Evolutionary conservation across 2,329 filamentous ascomycete genomes (phyloP), one percentile per base, ranked within the genome.

Genomic region (Pseudogymnoascus sp.): DNA sequence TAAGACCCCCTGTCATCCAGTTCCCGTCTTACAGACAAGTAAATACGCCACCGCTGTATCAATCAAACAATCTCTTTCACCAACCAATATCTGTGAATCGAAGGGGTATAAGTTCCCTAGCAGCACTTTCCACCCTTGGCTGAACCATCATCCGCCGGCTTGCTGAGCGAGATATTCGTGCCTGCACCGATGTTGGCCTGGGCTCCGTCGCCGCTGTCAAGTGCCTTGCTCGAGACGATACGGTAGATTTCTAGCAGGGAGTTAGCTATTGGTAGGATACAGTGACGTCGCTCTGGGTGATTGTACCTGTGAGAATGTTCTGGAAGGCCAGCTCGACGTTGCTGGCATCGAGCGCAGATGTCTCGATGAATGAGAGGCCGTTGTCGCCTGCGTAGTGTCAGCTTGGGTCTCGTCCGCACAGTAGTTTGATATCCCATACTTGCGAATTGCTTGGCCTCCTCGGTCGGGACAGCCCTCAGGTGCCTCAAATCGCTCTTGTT

Each of bases 401-500:
- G 73, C 70, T 68, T 38, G 46, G 19, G 59, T 65, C 59, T 60
- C 21, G 61, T 62, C 38, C 4, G 46, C 19, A 62, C 33, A 62
- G 15, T 29, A 29, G 11, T 17, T 31, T 26, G 17, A 44, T 31
- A 31, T 64, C 59, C 13, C 84, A 67, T 79, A 96, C 93, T 97
- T 64, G 95, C 95, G 86, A 99, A 99, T 67, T 91, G 84, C 81
- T 97, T 99, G 71, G 93, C 95, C 79, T 97, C 93, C 75, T 99
- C 95, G 65, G 95, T 99, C 61, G 95, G 92, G 70, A 99, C 95
- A 69, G 95, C 95, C 76, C 95, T 87, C 74, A 99, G 83, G 80
- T 99, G 95, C 79, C 93, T 90, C 88, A 97, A 89, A 96, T 99
- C 95, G 78, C 93, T 97, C 89, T 99, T 99, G 87, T 99, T 99